Evolutionary conservation across 179 eudicot species (phyloP).

Genomic region (Patellifolia procumbens): DNA sequence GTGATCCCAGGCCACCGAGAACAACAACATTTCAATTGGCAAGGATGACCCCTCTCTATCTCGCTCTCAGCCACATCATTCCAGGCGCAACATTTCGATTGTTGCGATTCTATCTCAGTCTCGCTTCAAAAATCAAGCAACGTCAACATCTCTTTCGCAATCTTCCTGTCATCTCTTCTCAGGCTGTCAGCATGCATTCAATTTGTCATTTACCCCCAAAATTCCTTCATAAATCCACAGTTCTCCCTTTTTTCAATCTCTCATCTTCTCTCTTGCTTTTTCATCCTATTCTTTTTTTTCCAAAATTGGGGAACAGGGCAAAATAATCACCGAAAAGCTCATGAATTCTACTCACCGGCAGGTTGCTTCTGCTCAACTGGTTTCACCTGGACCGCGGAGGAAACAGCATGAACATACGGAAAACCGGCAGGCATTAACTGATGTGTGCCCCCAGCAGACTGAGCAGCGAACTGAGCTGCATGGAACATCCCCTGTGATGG

Average conservation of each 20-base stretch:
- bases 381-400: slow-evolving; percentile 65
- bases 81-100: not conserved
- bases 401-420: slow-evolving; percentile 55
- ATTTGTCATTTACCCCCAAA: slow-evolving; percentile 48
- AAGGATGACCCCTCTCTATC: not conserved
- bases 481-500: slow-evolving; percentile 50
- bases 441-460: slow-evolving; percentile 51
- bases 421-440: slow-evolving; percentile 56
- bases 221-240: slow-evolving; percentile 36
- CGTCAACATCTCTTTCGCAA: slow-evolving; percentile 8
- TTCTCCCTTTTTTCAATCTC: slow-evolving; percentile 21
- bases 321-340: not conserved
- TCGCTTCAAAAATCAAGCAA: not conserved
- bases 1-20: not conserved
- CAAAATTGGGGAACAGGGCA: not conserved
- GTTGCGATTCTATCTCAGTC: not conserved
- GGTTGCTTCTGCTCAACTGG: slow-evolving; percentile 90
- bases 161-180: slow-evolving; percentile 49
- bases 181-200: slow-evolving; percentile 55
- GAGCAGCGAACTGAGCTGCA: slow-evolving; percentile 57
- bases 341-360: slow-evolving; percentile 63
- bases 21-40: slow-evolving; percentile 7
- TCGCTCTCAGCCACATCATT: not conserved
- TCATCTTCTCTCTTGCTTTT: not conserved
- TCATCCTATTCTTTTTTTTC: not conserved